Evolutionary conservation across 768 basidiomycete genomes (phyloP).

Genomic region (Filobasidium floriforme): DNA sequence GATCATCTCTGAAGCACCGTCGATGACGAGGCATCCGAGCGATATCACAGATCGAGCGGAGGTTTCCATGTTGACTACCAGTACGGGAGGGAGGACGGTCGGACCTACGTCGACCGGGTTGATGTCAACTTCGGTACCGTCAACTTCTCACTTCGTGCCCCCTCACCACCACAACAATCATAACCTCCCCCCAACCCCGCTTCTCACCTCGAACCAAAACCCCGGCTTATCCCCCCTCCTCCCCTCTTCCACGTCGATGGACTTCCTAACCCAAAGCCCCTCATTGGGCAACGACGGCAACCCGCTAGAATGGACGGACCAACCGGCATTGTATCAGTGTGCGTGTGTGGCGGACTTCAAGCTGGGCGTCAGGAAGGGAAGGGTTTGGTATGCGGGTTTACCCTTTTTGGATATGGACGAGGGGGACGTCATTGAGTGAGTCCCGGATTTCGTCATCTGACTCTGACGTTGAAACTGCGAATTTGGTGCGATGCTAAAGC

Average conservation of each 20-base stretch:
- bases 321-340: conserved; percentile 38
- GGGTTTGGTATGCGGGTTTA: conserved; percentile 37
- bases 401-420: conserved; percentile 37
- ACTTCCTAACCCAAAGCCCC: background rate
- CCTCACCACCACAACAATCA: too few relatives aligned
- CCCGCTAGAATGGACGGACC: background rate
- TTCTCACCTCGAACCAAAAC: too few relatives aligned
- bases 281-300: background rate
- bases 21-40: background rate
- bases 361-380: conserved; percentile 21
- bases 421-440: conserved; percentile 42
- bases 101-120: background rate
- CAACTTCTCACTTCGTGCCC: too few relatives aligned
- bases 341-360: conserved; percentile 44
- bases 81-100: background rate
- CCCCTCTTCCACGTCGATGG: background rate
- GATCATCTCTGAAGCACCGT: background rate
- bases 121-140: background rate
- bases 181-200: background rate
- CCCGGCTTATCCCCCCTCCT: background rate
- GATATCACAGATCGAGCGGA: background rate
- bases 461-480: too few relatives aligned
- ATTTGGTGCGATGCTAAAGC: background rate
- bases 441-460: too few relatives aligned
- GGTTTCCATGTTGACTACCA: background rate